Base-by-base conservation (phyloP, 2,329 filamentous ascomycete species). In the Aureobasidium pullulans region DNA sequence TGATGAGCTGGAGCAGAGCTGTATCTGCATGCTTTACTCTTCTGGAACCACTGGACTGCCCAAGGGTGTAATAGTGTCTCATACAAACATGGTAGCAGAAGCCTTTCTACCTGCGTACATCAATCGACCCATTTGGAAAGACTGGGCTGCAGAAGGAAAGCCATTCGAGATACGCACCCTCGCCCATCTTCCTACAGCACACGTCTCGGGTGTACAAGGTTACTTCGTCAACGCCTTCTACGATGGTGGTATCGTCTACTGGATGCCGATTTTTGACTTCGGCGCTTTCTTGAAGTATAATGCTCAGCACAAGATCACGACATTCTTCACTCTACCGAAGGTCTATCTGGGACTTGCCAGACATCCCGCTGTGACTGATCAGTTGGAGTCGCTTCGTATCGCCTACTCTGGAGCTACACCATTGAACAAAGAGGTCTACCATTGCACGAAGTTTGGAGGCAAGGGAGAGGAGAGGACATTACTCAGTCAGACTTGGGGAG, bases 231-330 rank as follows among this genome's bases (percentile, higher is more conserved):
- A 71, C 34, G 71, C 72, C 0, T 68, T 72, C 43, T 79, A 76
- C 60, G 54, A 71, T 62, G 72, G 70, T 36, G 73, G 73, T 2
- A 63, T 67, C 4, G 68, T 81, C 2, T 86, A 82, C 73, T 86
- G 84, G 84, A 86, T 87, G 84, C 73, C 77, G 4, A 76, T 74
- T 42, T 87, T 86, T 67, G 77, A 83, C 61, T 82, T 84, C 61
- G 67, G 69, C 2, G 72, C 77, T 39, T 85, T 87, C 66, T 74
- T 85, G 56, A 70, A 73, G 40, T 79, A 84, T 68, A 76, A 74
- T 64, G 75, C 75, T 43, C 73, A 75, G 50, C 79, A 81, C 65
- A 69, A 70, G 10, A 76, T 84, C 62, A 84, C 81, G 0, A 72
- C 69, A 53, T 79, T 85, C 67, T 82, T 83, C 67, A 81, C 77